Evolutionary conservation across 768 basidiomycete genomes (phyloP), one percentile per base, ranked within the genome.

Genomic region (Tulasnella sp.): DNA sequence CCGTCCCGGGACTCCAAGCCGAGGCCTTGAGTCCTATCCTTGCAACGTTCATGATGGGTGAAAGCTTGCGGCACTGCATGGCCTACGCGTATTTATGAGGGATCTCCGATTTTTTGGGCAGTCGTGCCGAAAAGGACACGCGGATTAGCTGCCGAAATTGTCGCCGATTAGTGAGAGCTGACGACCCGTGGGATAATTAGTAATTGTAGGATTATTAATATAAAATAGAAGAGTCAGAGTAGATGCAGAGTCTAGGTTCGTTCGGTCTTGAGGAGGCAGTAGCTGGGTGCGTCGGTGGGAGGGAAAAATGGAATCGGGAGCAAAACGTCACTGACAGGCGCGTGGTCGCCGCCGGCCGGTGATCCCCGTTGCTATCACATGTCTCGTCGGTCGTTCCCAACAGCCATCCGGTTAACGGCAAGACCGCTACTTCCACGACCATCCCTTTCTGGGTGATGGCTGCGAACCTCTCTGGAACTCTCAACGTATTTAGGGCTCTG

Each of bases 401-500:
- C 64, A 18, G 28, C 64, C 64, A 69, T 37, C 64, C 64, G 50
- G 22, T 5, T n/a, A 54, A 54, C 50, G 50, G 50, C 50, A 54
- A 54, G 50, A n/a, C 72, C 42, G 11, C 22, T 28, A 34, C 22
- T 40, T 28, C 14, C 64, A 69, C 31, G 12, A 34, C 64, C 31
- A 28, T 37, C 64, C 64, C 28, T 14, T 2, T 14, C 37, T 69
- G 64, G 64, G n/a, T 6, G 34, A 69, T 69, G 64, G 64, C 64
- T 16, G 79, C 72, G 37, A 80, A 80, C 48, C 69, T 80, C 18
- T 80, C 79, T 4, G 79, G 79, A 34, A 80, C 80, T 41, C 75
- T 80, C 54, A 80, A 60, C 34, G 50, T 76, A 28, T 72, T 80
- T 42, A 37, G 80, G 22, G 80, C 60, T 16, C 37, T 94, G 37